These are phyloP conservation scores for Ceratocystis eucalypticola DNA, from an alignment of 2,329 filamentous ascomycete species.

Conservation along the genomic window DNA sequence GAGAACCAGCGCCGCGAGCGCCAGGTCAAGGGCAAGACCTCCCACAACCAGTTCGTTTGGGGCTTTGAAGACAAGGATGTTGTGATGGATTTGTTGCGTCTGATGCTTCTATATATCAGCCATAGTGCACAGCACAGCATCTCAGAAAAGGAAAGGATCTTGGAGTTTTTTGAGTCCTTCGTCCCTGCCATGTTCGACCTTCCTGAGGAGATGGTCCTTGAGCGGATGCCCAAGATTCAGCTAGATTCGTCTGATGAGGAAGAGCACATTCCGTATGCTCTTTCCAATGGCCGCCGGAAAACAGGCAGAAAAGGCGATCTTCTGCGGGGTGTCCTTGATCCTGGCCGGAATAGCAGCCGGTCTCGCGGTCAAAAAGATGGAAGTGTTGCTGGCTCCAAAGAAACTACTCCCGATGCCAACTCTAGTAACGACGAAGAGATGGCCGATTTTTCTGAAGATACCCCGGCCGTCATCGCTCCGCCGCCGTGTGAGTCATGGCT, in stretches of 20 bases:
- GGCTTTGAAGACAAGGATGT: constrained; percentile 59
- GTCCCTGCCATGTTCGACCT: constrained; percentile 65
- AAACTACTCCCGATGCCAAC: constrained; percentile 73
- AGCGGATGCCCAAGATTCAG: constrained; percentile 54
- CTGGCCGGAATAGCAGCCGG: constrained; percentile 55
- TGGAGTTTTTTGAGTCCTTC: constrained; percentile 64
- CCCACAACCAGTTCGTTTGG: constrained; percentile 62
- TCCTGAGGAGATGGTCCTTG: constrained; percentile 53
- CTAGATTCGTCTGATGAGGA: constrained; percentile 63
- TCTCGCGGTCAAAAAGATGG: constrained; percentile 64
- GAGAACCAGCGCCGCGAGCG: constrained; percentile 74
- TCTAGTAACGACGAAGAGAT: constrained; percentile 68
- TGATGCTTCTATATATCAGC: constrained; percentile 51
- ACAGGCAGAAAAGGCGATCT: constrained; percentile 68
- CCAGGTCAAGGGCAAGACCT: constrained; percentile 45
- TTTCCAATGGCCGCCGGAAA: constrained; percentile 50
- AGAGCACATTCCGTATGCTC: constrained; percentile 55
- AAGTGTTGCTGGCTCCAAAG: constrained; percentile 69
- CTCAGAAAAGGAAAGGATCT: constrained; percentile 59
- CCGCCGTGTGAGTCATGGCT: constrained; percentile 42
- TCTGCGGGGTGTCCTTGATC: constrained; percentile 75
- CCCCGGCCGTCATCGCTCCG: constrained; percentile 43
- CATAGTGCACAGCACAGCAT: constrained; percentile 57
- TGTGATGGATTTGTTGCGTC: constrained; percentile 46
- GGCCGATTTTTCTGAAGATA: constrained; percentile 45